Conservation (phyloP, 257 asterid genomes). For the Rehmannia glutinosa region DNA sequence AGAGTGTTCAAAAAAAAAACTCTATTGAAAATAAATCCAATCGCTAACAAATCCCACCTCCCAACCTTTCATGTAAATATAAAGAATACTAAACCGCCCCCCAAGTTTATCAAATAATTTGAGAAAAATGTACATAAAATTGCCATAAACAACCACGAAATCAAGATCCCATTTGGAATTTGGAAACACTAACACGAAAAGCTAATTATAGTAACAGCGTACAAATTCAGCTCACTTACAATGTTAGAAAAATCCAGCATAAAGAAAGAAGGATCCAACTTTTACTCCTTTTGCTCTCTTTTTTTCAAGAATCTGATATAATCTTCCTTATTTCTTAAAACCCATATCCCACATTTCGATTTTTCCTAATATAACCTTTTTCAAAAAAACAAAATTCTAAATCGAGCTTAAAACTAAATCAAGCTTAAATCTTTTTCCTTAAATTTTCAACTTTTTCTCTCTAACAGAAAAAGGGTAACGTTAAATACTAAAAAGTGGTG, state of each 20-base stretch:
- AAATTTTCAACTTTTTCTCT: neutral
- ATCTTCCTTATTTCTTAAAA: neutral
- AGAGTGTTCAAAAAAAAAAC: too few species aligned
- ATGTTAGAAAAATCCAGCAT: neutral
- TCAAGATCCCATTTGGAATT: neutral
- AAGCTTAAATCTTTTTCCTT: neutral
- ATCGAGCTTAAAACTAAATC: too few species aligned
- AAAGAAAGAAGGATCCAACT: neutral
- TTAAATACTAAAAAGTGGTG: conserved; percentile 9
- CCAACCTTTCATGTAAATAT: neutral
- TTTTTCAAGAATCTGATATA: conserved; percentile 10
- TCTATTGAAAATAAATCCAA: neutral
- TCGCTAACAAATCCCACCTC: conserved; percentile 9
- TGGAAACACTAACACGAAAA: neutral
- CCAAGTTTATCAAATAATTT: too few species aligned
- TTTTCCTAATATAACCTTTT: neutral
- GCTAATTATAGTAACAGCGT: neutral
- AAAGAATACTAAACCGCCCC: neutral
- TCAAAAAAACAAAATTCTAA: too few species aligned
- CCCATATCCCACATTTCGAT: conserved; percentile 12
- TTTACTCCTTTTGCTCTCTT: conserved; percentile 7
- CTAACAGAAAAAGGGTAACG: conserved; percentile 16
- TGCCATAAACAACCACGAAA: conserved; percentile 3
- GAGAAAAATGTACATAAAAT: conserved; percentile 23
- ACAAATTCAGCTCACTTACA: conserved; percentile 13